Evolutionary conservation across 2,329 filamentous ascomycete species (phyloP), one percentile per base, ranked within the genome.

Genomic region (Rhinocladiella mackenziei): DNA sequence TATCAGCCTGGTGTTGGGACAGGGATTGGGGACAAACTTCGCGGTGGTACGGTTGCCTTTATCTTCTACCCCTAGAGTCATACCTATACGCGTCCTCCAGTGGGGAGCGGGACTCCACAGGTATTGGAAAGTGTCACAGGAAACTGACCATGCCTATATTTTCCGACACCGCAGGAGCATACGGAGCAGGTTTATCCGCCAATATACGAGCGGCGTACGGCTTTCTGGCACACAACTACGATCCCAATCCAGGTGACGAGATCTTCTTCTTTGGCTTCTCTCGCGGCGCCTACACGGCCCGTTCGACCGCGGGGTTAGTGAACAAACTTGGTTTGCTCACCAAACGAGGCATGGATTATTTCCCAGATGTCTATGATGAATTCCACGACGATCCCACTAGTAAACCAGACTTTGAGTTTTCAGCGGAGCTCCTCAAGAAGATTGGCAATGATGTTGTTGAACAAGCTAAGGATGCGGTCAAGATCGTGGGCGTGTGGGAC

Each of bases 241-340:
- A 56, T 10, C 47, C 54, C 3, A 39, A 50, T 15, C 36, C 65
- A 1, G 74, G 73, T 42, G 75, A 74, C 40, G 65, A 73, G 51
- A 70, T 74, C 37, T 71, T 70, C 55, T 66, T 73, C 46, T 68
- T 72, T 41, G 71, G 71, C 18, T 74, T 73, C 59, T 70, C 66
- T 3, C 62, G 71, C 9, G 71, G 71, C 5, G 71, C 71, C 2
- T 74, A 64, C 48, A 71, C 67, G 0, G 70, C 67, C 2, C 62
- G 71, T 5, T 65, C 65, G 4, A 65, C 72, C 7, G 71, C 69
- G 4, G 71, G 69, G 0, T 51, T 74, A 9, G 68, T 73, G 18
- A 65, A 59, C 6, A 59, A 66, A 17, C 58, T 71, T 35, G 75
- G 75, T 0, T 58, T 78, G 1, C 48, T 60, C 10, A 50, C 59